Evolutionary conservation across 352 stramenopile species (phyloP).

Genomic region (Chrysophaeum taylorii): DNA sequence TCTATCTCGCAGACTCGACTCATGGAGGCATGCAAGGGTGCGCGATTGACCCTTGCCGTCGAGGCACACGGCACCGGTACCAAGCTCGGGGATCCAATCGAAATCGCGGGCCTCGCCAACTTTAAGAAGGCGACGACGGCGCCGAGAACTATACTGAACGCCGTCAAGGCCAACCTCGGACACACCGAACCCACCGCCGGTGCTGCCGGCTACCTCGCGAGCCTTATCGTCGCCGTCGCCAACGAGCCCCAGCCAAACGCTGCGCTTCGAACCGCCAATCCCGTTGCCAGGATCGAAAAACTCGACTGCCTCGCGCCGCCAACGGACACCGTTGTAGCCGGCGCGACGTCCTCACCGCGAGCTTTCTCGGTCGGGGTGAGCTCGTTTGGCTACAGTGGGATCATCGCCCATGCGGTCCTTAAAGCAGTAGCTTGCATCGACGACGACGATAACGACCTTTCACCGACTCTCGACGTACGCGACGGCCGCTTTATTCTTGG

Average conservation of each 20-base stretch:
- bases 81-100: conserved; percentile 7
- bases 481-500: too few species aligned
- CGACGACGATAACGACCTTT: too few species aligned
- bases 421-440: too few species aligned
- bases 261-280: background rate
- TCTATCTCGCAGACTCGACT: conserved; percentile 28
- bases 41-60: background rate
- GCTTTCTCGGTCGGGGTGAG: background rate
- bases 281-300: background rate
- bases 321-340: too few species aligned
- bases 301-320: too few species aligned
- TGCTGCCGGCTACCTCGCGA: background rate
- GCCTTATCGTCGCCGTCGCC: background rate
- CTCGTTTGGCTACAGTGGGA: conserved; percentile 12
- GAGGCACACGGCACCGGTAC: conserved; percentile 15
- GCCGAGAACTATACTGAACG: too few species aligned
- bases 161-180: background rate
- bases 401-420: conserved; percentile 8
- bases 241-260: background rate
- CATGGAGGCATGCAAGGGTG: conserved; percentile 11
- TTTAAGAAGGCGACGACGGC: too few species aligned
- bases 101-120: background rate
- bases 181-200: conserved; percentile 6
- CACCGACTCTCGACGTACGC: too few species aligned
- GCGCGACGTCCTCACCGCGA: background rate